These are phyloP conservation scores for Boletus smithii DNA, from an alignment of 1,284 basidiomycete genomes.

Conservation along the genomic window DNA sequence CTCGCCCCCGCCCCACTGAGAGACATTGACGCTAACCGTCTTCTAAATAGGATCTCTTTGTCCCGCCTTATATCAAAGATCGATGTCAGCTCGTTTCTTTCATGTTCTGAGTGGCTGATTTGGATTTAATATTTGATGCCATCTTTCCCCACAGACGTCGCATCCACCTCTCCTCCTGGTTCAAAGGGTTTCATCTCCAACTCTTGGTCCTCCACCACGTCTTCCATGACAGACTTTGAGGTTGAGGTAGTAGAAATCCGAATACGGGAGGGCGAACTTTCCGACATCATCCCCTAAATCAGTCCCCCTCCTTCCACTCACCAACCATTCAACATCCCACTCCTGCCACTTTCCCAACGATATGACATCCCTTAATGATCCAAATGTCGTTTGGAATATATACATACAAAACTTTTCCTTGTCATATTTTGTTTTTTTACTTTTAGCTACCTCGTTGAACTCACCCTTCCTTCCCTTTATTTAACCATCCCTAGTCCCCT, in stretches of 20 bases:
- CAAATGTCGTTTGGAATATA: conserved; percentile 16
- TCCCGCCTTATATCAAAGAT: conserved; percentile 83
- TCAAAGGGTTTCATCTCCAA: conserved; percentile 62
- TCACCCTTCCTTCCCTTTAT: conserved; percentile 11
- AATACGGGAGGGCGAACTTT: conserved; percentile 70
- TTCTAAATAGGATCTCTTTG: conserved; percentile 65
- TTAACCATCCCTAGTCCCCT: background rate
- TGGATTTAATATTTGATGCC: too few relatives aligned
- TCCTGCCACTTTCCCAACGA: too few relatives aligned
- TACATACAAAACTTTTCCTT: too few relatives aligned
- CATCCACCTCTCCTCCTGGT: conserved; percentile 75
- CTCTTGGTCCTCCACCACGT: conserved; percentile 63
- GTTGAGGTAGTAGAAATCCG: conserved; percentile 83
- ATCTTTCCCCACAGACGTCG: conserved; percentile 59
- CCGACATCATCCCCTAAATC: conserved; percentile 66
- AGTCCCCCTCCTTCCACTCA: too few relatives aligned
- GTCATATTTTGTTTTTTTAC: conserved; percentile 1
- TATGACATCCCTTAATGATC: conserved; percentile 7
- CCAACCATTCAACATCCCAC: too few relatives aligned
- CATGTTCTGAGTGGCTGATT: conserved; percentile 5
- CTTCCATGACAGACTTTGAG: conserved; percentile 65
- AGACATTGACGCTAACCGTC: conserved; percentile 9
- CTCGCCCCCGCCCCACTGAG: too few relatives aligned
- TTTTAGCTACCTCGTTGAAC: conserved; percentile 5
- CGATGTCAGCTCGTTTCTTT: conserved; percentile 58